Conservation (phyloP, 306 rosid genomes). For the Malus sieversii region DNA sequence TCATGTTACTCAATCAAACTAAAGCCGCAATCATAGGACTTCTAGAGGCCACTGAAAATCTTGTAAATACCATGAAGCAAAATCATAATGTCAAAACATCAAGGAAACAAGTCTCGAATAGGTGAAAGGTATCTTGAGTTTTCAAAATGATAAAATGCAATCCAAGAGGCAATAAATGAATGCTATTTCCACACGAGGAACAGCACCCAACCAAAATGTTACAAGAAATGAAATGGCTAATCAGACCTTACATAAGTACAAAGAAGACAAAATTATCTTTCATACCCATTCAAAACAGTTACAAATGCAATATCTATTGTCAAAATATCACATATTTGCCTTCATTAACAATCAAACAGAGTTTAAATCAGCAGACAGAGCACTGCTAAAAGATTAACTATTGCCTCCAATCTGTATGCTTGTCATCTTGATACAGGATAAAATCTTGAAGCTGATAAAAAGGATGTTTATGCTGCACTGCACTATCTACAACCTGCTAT, state of each 20-base stretch:
- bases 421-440: conserved; percentile 11
- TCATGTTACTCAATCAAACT: conserved; percentile 54
- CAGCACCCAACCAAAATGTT: not conserved
- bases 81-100: conserved; percentile 27
- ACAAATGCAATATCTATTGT: not conserved
- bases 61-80: conserved; percentile 37
- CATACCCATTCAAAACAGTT: not conserved
- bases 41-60: conserved; percentile 56
- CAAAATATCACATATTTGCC: not conserved
- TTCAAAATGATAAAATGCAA: not conserved
- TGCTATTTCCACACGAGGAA: not conserved
- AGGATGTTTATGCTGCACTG: conserved; percentile 2
- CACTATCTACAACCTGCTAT: conserved; percentile 42
- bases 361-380: not conserved
- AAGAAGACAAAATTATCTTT: not conserved
- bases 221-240: not conserved
- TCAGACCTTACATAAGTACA: not conserved
- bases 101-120: conserved; percentile 20
- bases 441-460: not conserved
- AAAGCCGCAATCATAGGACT: conserved; percentile 48
- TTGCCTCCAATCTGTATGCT: no score
- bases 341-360: not conserved
- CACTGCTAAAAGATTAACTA: not conserved
- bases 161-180: not conserved
- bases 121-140: conserved; percentile 22